Conservation (phyloP, 208 protist genomes). For the Wallacemonas sp. region DNA sequence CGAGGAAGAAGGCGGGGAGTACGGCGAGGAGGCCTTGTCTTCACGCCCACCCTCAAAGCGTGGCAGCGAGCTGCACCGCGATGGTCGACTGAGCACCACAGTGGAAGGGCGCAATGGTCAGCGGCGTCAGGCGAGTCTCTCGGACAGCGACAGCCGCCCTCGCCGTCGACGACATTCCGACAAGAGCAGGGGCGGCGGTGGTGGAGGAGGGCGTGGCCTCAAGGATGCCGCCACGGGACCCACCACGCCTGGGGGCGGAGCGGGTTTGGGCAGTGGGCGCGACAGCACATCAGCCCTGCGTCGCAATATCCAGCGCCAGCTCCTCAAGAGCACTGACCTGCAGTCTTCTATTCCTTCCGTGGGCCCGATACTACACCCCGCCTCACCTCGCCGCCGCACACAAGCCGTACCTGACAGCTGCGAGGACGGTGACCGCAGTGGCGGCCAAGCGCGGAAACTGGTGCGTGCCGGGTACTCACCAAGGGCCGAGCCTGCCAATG, state of each 20-base stretch:
- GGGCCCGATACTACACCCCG: not conserved
- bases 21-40: not conserved
- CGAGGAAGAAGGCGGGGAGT: not conserved
- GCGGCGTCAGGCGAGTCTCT: no score
- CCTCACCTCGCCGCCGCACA: not conserved
- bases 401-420: not conserved
- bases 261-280: not conserved
- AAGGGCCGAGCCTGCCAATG: no score
- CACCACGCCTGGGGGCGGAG: no score
- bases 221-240: no score
- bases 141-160: not conserved
- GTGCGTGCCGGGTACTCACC: no score
- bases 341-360: not conserved
- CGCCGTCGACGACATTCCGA: not conserved
- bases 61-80: not conserved
- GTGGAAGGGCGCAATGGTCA: no score
- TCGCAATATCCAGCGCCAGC: conserved; percentile 10
- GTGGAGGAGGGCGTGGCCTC: not conserved
- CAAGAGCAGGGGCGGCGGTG: no score
- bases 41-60: not conserved
- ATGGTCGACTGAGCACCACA: no score
- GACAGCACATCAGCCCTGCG: not conserved
- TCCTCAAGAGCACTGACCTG: not conserved
- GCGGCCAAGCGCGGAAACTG: no score
- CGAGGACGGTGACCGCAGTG: not conserved